phyloP scores from a whole-genome alignment of 2,329 filamentous ascomycete species.

The Trichophyton verrucosum region DNA sequence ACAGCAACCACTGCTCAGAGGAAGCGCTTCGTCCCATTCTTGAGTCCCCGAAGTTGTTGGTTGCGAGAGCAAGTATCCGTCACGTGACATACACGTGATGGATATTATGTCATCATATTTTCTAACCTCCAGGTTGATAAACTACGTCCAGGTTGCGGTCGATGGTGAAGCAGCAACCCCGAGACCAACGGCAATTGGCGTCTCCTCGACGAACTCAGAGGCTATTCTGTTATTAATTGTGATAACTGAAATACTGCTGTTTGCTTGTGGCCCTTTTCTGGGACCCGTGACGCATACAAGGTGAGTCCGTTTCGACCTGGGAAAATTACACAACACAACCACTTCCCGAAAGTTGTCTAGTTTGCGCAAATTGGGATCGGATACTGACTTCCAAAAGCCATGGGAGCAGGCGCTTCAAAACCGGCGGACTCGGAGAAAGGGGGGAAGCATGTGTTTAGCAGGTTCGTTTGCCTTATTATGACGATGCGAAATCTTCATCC shows the following conservation, averaged over 20 bases:
- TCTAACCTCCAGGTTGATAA: background rate
- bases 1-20: no score
- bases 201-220: background rate
- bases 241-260: background rate
- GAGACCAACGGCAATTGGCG: background rate
- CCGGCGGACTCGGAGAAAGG: slow-evolving; percentile 35
- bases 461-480: slow-evolving; percentile 34
- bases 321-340: background rate
- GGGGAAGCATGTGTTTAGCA: slow-evolving; percentile 49
- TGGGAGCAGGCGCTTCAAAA: slow-evolving; percentile 54
- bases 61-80: background rate
- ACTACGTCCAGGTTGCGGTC: background rate
- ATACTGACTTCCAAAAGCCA: slow-evolving; percentile 18
- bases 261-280: background rate
- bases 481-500: background rate
- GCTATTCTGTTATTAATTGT: background rate
- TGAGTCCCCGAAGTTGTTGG: background rate
- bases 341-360: background rate
- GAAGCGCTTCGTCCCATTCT: no score
- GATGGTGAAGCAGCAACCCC: background rate
- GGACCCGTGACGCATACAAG: background rate
- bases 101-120: background rate
- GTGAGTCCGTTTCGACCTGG: background rate
- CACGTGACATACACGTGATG: background rate
- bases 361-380: background rate